phyloP scores from a whole-genome alignment of 345 rosid species.

The Mallotus nudiflorus region DNA sequence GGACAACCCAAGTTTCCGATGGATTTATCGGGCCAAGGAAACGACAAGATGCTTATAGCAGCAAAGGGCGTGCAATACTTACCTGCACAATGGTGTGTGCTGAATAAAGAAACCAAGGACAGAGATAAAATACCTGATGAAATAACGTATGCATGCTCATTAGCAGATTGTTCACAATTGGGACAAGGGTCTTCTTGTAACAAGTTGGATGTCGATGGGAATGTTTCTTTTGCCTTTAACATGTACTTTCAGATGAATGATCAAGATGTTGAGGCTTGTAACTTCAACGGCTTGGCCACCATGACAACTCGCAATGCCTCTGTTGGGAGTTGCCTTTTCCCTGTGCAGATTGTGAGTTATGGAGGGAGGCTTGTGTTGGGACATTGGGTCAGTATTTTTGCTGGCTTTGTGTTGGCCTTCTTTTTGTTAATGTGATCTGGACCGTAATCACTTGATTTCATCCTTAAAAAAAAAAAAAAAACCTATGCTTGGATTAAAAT shows the following conservation, averaged over 20 bases:
- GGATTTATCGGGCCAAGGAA: slow-evolving; percentile 62
- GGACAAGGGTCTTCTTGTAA: slow-evolving; percentile 44
- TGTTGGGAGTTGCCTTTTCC: slow-evolving; percentile 48
- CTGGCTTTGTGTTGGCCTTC: slow-evolving; percentile 7
- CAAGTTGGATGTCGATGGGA: slow-evolving; percentile 25
- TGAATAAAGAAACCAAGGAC: slow-evolving; percentile 26
- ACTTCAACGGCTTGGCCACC: slow-evolving; percentile 58
- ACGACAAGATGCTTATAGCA: slow-evolving; percentile 44
- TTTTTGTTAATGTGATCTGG: slow-evolving; percentile 13
- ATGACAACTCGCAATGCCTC: slow-evolving; percentile 49
- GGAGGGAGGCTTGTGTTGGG: slow-evolving; percentile 28
- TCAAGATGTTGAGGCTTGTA: slow-evolving; percentile 62
- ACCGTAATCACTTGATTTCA: background rate
- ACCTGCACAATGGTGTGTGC: slow-evolving; percentile 61
- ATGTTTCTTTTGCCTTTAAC: slow-evolving; percentile 73
- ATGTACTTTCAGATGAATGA: slow-evolving; percentile 57
- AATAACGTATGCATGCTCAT: slow-evolving; percentile 50
- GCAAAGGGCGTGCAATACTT: slow-evolving; percentile 68
- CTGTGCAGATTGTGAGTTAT: slow-evolving; percentile 49
- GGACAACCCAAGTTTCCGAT: slow-evolving; percentile 68
- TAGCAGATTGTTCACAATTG: slow-evolving; percentile 59
- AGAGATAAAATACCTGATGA: slow-evolving; percentile 17
- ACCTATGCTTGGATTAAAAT: too few relatives aligned
- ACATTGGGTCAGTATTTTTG: background rate
- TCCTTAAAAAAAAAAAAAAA: too few relatives aligned